These are phyloP conservation scores for Grigorovia humatica DNA, from an alignment of 805 yeast species.

Conservation along the genomic window DNA sequence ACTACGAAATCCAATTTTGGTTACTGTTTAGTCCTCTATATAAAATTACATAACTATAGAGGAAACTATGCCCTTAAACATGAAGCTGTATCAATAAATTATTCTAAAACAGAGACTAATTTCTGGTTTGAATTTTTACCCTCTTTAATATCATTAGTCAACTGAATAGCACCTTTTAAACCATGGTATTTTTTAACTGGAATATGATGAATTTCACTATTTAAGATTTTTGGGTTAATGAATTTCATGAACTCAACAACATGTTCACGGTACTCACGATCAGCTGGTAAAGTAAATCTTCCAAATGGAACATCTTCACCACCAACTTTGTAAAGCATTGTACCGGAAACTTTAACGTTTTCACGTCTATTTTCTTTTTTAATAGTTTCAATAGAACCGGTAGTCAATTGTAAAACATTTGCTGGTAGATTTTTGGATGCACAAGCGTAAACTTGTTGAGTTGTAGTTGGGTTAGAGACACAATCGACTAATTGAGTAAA, in stretches of 20 bases:
- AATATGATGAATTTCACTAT: constrained; percentile 23
- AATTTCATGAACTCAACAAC: constrained; percentile 19
- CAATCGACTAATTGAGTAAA: constrained; percentile 25
- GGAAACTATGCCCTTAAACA: too few species aligned
- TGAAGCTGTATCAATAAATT: neutral
- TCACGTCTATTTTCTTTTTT: constrained; percentile 20
- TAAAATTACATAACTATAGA: too few species aligned
- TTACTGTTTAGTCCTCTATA: too few species aligned
- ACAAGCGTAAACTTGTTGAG: constrained; percentile 24
- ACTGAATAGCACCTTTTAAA: constrained; percentile 16
- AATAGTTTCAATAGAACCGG: constrained; percentile 11
- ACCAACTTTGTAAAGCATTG: constrained; percentile 29
- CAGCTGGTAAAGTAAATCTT: constrained; percentile 11
- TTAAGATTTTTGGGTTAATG: constrained; percentile 11
- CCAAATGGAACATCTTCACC: constrained; percentile 28
- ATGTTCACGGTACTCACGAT: constrained; percentile 13
- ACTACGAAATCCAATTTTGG: too few species aligned
- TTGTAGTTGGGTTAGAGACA: constrained; percentile 22
- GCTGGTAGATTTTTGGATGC: constrained; percentile 27
- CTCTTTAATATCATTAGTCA: constrained; percentile 12
- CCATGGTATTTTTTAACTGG: constrained; percentile 25
- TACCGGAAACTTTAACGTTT: constrained; percentile 22
- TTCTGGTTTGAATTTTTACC: constrained; percentile 22
- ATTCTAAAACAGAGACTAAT: constrained; percentile 8
- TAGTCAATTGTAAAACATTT: constrained; percentile 27